Evolutionary conservation across 768 basidiomycete species (phyloP), one percentile per base, ranked within the genome.

Genomic region (Naganishia friedmannii): DNA sequence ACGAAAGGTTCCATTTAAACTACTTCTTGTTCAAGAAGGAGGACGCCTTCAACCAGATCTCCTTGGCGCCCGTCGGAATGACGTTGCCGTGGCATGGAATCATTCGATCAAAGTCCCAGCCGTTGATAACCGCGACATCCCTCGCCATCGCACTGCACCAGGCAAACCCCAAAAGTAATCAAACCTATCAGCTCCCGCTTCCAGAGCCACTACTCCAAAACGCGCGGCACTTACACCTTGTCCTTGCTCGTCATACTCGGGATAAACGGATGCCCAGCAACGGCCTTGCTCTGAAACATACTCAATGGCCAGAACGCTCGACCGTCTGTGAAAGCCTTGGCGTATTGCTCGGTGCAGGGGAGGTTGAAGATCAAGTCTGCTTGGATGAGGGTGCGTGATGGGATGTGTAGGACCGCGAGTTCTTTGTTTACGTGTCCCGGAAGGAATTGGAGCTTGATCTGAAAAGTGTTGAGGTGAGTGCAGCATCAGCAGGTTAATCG

Each of bases 341-440:
- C 78, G 77, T 83, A 81, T 82, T 93, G 91, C 80, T 94, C 92
- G 1, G 79, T 87, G 3, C 86, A 83, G 0, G 92, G 91, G 12
- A 94, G 83, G 82, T 93, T 93, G 83, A 92, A 86, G 2, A 94
- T 79, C 54, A 94, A 82, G 79, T 96, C 93, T 1, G 90, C 93
- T 79, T 89, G 84, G 57, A 94, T 85, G 57, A 94, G 82, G 0
- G 88, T 86, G 77, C 87, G 89, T 13, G 88, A 89, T 0, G 86
- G 83, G 15, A 83, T 80, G 76, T 95, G 92, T 69, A 89, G 85
- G 81, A 91, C 92, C 0, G 91, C 90, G 19, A 93, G 86, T 66
- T 94, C 92, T 76, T 90, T 89, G 77, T 90, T 91, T 71, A 81
- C 71, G 65, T 82, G 81, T 8, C 79, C 73, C 1, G 90, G 90